Evolutionary conservation across 805 yeast species (phyloP), one percentile per base, ranked within the genome.

Genomic region (Saccharomyces eubayanus): DNA sequence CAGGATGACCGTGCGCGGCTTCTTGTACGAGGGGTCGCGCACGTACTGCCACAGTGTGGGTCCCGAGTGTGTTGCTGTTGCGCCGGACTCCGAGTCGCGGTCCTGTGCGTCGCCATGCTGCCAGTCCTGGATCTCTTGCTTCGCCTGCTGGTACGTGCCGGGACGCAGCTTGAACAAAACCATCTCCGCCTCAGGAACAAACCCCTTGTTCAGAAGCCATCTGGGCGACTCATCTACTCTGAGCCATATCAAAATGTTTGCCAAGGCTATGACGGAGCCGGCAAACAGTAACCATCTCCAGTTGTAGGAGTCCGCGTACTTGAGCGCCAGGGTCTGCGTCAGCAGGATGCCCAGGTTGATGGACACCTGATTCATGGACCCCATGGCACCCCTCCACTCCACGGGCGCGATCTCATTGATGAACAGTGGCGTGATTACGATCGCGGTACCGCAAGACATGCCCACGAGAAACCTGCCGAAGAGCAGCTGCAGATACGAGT

Each of bases 281-380:
- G 76, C 68, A n/a, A 81, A 70, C 47, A 94, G 72, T 6, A 92
- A 74, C 48, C 67, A 72, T 59, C 97, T 77, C 98, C 98, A 94
- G 48, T 78, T 74, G 36, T 72, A 70, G 47, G 79, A 75, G 52
- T 80, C 82, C 24, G 94, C 82, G 82, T 85, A 85, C 29, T 64
- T 59, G 9, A 88, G 73, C 0, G 97, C 95, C 14, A 88, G 68
- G 3, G 82, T 57, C 70, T 92, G 98, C 0, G 96, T 87, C 21
- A 83, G 55, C 41, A 92, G 72, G 48, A 94, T 94, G 0, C 99
- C 99, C 21, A 85, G 59, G 62, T 91, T 94, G 54, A 90, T 84
- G 28, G 87, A 82, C 1, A 89, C 85, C 71, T 94, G 99, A 57
- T 87, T 87, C 87, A 89, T 84, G 16, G 96, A 80, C 0, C 99